phyloP scores from a whole-genome alignment of 2,329 filamentous ascomycete genomes.

The Rhexocercosporidium sp. region DNA sequence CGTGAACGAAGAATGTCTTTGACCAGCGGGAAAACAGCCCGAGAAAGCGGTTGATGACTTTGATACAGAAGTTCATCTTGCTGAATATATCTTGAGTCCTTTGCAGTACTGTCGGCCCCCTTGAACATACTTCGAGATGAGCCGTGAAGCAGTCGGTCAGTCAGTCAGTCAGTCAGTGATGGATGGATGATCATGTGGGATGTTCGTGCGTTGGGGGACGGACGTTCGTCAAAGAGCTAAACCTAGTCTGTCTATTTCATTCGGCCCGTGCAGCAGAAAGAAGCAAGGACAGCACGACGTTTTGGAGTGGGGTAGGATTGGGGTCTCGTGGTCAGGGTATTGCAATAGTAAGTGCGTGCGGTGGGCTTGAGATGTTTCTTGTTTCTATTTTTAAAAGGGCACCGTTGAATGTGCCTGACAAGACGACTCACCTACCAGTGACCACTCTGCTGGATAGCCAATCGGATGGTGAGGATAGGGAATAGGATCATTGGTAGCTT shows the following conservation, averaged over 20 bases:
- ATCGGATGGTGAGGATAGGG: neutral
- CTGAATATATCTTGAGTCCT: neutral
- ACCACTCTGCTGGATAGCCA: neutral
- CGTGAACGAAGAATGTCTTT: neutral
- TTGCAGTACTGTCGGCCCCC: neutral
- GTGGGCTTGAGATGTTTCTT: neutral
- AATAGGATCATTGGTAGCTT: neutral
- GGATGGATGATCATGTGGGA: neutral
- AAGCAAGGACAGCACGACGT: neutral
- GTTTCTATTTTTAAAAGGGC: slow-evolving; percentile 8
- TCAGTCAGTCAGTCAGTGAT: neutral
- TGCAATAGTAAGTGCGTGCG: neutral
- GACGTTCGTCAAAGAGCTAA: neutral
- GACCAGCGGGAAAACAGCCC: neutral
- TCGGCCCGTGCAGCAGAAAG: slow-evolving; percentile 4
- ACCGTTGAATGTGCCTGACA: neutral
- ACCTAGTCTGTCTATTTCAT: neutral
- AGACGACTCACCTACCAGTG: neutral
- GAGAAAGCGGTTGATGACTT: neutral
- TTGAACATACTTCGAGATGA: neutral
- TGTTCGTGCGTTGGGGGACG: neutral
- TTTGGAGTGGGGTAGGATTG: neutral
- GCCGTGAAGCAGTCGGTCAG: neutral
- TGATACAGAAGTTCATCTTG: too few relatives aligned
- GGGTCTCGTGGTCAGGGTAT: neutral